These are phyloP conservation scores for Vararia minispora DNA, from an alignment of 768 basidiomycete genomes.

Conservation along the genomic window DNA sequence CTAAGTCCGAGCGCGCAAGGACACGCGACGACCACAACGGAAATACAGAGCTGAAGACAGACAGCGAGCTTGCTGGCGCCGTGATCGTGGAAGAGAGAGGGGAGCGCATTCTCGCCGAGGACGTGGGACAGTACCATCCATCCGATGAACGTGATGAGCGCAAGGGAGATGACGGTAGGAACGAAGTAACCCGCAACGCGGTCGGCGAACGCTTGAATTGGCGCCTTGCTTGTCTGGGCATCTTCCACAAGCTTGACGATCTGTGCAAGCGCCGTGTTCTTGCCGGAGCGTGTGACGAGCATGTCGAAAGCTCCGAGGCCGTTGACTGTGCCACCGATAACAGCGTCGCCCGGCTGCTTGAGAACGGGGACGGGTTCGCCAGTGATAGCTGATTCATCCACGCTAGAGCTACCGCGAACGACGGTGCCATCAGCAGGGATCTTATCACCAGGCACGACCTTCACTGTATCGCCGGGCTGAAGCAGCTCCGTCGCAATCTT, in stretches of 20 bases:
- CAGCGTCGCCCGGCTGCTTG: conserved; percentile 73
- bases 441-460: conserved; percentile 94
- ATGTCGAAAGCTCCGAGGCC: conserved; percentile 97
- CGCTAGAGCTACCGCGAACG: conserved; percentile 69
- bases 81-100: conserved; percentile 73
- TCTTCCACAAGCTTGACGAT: conserved; percentile 97
- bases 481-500: conserved; percentile 90
- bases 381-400: conserved; percentile 95
- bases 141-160: conserved; percentile 64
- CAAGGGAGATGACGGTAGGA: conserved; percentile 78
- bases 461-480: conserved; percentile 87
- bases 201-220: conserved; percentile 96
- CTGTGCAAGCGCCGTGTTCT: conserved; percentile 92
- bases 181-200: conserved; percentile 92
- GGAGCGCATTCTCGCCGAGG: conserved; percentile 47
- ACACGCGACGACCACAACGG: conserved; percentile 95
- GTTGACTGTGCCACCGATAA: conserved; percentile 97
- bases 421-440: conserved; percentile 94
- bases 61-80: conserved; percentile 82
- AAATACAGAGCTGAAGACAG: conserved; percentile 94
- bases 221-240: conserved; percentile 95
- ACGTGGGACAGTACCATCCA: conserved; percentile 74
- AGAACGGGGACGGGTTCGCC: conserved; percentile 86
- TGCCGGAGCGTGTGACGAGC: conserved; percentile 88
- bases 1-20: conserved; percentile 94